phyloP scores from a whole-genome alignment of 2,329 filamentous ascomycete genomes.

The Sordariomycetes sp. region DNA sequence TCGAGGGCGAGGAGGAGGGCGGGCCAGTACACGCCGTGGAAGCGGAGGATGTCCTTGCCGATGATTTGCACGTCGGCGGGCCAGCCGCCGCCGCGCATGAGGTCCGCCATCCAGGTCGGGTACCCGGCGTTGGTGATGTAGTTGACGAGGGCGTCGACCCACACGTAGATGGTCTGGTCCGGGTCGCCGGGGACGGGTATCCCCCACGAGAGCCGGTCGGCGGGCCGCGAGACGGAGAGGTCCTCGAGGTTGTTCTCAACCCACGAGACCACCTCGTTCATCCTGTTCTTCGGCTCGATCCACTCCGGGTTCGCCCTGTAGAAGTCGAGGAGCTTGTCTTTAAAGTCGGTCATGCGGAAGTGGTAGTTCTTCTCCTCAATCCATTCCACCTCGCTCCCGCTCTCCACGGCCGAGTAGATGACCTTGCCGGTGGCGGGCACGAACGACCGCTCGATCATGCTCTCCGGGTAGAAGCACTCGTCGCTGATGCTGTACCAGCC shows the following conservation, averaged over 20 bases:
- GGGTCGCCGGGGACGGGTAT: slow-evolving; percentile 78
- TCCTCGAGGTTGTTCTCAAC: slow-evolving; percentile 74
- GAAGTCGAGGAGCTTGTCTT: slow-evolving; percentile 66
- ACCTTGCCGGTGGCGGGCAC: slow-evolving; percentile 75
- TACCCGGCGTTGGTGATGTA: slow-evolving; percentile 86
- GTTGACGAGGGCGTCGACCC: slow-evolving; percentile 92
- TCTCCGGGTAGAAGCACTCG: slow-evolving; percentile 86
- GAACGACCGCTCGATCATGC: slow-evolving; percentile 60
- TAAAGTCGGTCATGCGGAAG: slow-evolving; percentile 78
- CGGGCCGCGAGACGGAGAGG: slow-evolving; percentile 78
- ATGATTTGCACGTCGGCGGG: slow-evolving; percentile 87
- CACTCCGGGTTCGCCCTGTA: slow-evolving; percentile 70
- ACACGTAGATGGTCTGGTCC: slow-evolving; percentile 91
- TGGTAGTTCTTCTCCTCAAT: slow-evolving; percentile 89
- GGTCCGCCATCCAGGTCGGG: slow-evolving; percentile 50
- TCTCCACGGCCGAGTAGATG: slow-evolving; percentile 75
- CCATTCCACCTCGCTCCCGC: slow-evolving; percentile 90
- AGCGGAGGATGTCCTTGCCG: slow-evolving; percentile 92
- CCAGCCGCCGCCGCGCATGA: slow-evolving; percentile 64
- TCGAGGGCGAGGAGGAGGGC: slow-evolving; percentile 85
- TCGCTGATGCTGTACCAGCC: slow-evolving; percentile 97
- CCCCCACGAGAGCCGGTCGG: slow-evolving; percentile 72
- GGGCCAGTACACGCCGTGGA: slow-evolving; percentile 98
- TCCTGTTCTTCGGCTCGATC: slow-evolving; percentile 61
- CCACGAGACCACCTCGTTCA: slow-evolving; percentile 68